Conservation (phyloP, 306 rosid species). For the Cicer cuneatum region DNA sequence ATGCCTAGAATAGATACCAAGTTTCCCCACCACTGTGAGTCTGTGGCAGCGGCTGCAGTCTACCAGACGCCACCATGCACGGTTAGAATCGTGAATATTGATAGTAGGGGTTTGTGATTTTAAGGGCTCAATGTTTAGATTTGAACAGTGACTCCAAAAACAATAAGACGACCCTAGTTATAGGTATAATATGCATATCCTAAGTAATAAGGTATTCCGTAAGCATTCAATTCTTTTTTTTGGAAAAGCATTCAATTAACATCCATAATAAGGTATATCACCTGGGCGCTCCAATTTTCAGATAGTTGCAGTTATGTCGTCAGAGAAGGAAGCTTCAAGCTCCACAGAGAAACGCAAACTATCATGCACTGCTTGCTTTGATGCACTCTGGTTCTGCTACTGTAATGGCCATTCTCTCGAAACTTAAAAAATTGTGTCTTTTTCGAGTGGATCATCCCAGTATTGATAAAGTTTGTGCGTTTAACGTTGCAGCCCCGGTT, state of each 20-base stretch:
- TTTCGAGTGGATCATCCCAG: constrained; percentile 28
- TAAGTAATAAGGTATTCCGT: neutral
- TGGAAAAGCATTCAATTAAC: neutral
- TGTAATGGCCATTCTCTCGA: constrained; percentile 48
- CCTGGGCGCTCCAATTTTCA: constrained; percentile 11
- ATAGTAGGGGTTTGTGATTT: no score
- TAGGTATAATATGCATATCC: constrained; percentile 1
- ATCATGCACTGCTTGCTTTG: constrained; percentile 65
- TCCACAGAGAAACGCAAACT: constrained; percentile 44
- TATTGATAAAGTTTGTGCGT: constrained; percentile 11
- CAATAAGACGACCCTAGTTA: no score
- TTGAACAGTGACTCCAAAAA: no score
- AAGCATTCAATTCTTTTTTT: no score
- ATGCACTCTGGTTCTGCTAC: constrained; percentile 92
- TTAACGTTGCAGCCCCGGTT: constrained; percentile 75
- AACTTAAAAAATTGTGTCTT: neutral
- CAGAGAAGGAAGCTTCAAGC: constrained; percentile 44
- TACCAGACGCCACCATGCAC: no score
- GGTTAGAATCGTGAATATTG: no score
- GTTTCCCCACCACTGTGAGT: no score
- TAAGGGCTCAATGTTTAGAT: no score
- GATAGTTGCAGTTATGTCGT: constrained; percentile 43
- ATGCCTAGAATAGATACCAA: no score
- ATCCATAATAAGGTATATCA: neutral
- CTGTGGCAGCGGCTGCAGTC: no score